Evolutionary conservation across 805 yeast species (phyloP).

Genomic region (Dipodascus albidus): DNA sequence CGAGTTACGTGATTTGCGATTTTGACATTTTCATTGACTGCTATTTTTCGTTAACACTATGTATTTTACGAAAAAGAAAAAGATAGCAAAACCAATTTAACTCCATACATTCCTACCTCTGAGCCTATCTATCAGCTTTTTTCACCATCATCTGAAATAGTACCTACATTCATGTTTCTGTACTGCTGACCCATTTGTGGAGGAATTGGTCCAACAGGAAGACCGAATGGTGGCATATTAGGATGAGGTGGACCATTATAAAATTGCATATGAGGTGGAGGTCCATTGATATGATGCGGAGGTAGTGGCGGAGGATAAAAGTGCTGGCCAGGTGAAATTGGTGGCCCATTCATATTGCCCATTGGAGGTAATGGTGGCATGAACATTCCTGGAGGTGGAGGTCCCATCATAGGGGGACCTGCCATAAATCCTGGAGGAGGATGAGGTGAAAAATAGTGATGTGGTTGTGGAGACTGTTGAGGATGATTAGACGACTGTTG

Average conservation of each 20-base stretch:
- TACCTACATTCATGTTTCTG: neutral
- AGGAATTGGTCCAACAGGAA: neutral
- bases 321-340: conserved; percentile 2
- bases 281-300: neutral
- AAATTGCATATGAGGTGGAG: neutral
- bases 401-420: conserved; percentile 5
- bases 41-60: no score
- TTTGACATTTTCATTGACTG: no score
- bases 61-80: no score
- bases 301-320: neutral
- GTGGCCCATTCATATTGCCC: conserved; percentile 1
- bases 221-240: neutral
- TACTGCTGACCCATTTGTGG: neutral
- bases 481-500: conserved; percentile 7
- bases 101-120: neutral
- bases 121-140: neutral
- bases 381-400: conserved; percentile 10
- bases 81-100: no score
- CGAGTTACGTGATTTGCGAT: no score
- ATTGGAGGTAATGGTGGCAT: conserved; percentile 8
- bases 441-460: conserved; percentile 4
- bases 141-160: neutral
- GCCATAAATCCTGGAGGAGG: conserved; percentile 6
- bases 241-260: neutral
- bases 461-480: conserved; percentile 6